Percentiles rank a stretch among this genome's conserved stretches.
These are phyloP conservation scores for Ustilago nuda DNA, from an alignment of 1,284 basidiomycete species.

Conservation along the genomic window DNA sequence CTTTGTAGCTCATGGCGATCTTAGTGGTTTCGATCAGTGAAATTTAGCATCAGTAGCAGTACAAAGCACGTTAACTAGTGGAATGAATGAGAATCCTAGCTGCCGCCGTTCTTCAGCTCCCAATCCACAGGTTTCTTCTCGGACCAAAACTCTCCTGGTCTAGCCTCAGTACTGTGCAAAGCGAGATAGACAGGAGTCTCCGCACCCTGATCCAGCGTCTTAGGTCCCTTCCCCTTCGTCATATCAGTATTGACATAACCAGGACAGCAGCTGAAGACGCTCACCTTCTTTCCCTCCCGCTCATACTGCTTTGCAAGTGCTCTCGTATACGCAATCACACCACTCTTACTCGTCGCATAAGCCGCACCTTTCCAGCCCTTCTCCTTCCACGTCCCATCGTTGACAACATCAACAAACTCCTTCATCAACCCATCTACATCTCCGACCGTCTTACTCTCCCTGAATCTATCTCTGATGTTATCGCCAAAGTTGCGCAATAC, in stretches of 20 bases:
- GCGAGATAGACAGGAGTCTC: conserved; percentile 65
- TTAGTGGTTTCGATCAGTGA: conserved; percentile 10
- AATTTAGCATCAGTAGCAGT: not conserved
- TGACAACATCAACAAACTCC: conserved; percentile 55
- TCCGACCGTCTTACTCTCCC: conserved; percentile 29
- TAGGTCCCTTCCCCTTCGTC: conserved; percentile 58
- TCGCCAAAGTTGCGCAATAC: conserved; percentile 51
- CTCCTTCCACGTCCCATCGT: conserved; percentile 52
- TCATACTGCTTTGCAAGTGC: conserved; percentile 54
- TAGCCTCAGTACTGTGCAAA: conserved; percentile 45
- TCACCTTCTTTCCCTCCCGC: conserved; percentile 34
- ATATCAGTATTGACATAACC: conserved; percentile 66
- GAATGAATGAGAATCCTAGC: not conserved
- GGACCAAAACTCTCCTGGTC: conserved; percentile 48
- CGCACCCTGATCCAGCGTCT: conserved; percentile 64
- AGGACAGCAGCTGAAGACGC: conserved; percentile 63
- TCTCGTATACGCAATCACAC: conserved; percentile 54
- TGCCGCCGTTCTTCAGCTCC: conserved; percentile 16
- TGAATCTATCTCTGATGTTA: conserved; percentile 48
- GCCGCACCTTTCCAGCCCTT: conserved; percentile 65
- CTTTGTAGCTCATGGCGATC: conserved; percentile 44
- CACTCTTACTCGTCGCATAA: conserved; percentile 62
- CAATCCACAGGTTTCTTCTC: conserved; percentile 35
- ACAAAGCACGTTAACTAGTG: not conserved
- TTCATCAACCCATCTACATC: conserved; percentile 54